A percentile compares a stretch with the other conserved stretches of the same genome.
Conservation (phyloP, 1,284 basidiomycete species). For the Polyporus tsugae region DNA sequence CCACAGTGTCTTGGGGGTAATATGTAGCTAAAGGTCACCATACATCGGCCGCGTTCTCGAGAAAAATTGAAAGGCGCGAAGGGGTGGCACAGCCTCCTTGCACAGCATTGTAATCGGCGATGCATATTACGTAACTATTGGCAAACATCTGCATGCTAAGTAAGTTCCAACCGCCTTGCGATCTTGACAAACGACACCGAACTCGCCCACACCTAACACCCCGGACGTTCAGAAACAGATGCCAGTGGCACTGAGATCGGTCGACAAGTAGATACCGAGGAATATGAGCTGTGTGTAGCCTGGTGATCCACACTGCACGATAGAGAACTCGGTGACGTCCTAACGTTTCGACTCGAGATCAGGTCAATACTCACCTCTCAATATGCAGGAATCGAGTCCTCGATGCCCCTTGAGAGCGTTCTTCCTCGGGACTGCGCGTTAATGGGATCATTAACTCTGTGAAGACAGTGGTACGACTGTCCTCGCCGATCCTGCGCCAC, state of each 20-base stretch:
- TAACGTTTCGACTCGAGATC: not conserved
- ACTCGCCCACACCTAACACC: not conserved
- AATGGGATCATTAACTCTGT: too few relatives aligned
- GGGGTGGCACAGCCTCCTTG: too few relatives aligned
- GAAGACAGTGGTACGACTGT: too few relatives aligned
- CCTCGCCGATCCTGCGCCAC: too few relatives aligned
- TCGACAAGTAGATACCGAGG: not conserved
- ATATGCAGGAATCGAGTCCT: not conserved
- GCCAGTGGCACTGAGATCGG: not conserved
- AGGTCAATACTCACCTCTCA: not conserved
- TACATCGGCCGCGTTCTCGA: too few relatives aligned
- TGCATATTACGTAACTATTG: not conserved
- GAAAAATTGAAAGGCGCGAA: too few relatives aligned
- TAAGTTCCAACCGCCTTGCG: not conserved
- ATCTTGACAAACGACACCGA: not conserved
- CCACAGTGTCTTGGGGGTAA: too few relatives aligned
- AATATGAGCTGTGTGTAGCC: not conserved
- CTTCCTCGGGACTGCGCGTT: too few relatives aligned
- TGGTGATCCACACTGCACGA: not conserved
- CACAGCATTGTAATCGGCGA: too few relatives aligned
- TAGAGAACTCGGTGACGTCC: not conserved
- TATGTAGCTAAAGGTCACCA: too few relatives aligned
- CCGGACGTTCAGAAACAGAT: not conserved
- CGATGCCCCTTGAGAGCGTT: too few relatives aligned
- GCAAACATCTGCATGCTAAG: not conserved